A percentile compares a stretch with the other conserved stretches of the same genome.
Conservation (phyloP, 768 basidiomycete species). For the Rubroboletus pulcherrimus region DNA sequence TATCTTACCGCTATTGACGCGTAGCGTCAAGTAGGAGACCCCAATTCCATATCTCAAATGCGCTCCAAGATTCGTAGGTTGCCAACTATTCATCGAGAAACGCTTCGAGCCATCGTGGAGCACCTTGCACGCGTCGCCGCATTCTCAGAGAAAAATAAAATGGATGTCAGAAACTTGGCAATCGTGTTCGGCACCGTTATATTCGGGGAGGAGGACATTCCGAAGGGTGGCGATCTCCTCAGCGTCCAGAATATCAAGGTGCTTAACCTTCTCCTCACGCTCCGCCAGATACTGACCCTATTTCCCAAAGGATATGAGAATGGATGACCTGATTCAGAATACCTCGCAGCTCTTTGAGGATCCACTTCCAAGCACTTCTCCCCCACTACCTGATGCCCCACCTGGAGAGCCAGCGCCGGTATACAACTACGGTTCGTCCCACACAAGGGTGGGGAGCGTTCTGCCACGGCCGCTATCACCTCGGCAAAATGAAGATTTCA, state of each 20-base stretch:
- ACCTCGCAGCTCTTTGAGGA: conserved; percentile 62
- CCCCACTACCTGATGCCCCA: conserved; percentile 73
- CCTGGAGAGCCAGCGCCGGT: conserved; percentile 55
- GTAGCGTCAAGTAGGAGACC: conserved; percentile 55
- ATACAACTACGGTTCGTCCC: conserved; percentile 66
- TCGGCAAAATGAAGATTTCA: conserved; percentile 57
- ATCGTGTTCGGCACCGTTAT: conserved; percentile 88
- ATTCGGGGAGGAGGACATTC: conserved; percentile 89
- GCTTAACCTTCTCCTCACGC: conserved; percentile 16
- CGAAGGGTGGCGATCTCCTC: conserved; percentile 72
- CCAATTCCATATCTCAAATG: conserved; percentile 64
- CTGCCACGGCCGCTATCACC: conserved; percentile 23
- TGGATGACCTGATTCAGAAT: conserved; percentile 83
- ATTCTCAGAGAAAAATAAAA: conserved; percentile 75
- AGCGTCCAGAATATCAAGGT: conserved; percentile 78
- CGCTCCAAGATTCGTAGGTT: conserved; percentile 84
- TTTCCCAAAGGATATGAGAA: conserved; percentile 54
- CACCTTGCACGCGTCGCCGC: conserved; percentile 74
- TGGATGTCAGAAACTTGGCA: conserved; percentile 90
- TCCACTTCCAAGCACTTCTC: conserved; percentile 49
- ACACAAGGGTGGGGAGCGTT: conserved; percentile 60
- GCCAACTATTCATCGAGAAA: conserved; percentile 80
- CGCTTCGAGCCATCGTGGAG: conserved; percentile 75
- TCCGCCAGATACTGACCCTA: conserved; percentile 28
- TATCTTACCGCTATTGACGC: neutral